Evolutionary conservation across 306 rosid species (phyloP), one percentile per base, ranked within the genome.

Genomic region (Prunus fruticosa): DNA sequence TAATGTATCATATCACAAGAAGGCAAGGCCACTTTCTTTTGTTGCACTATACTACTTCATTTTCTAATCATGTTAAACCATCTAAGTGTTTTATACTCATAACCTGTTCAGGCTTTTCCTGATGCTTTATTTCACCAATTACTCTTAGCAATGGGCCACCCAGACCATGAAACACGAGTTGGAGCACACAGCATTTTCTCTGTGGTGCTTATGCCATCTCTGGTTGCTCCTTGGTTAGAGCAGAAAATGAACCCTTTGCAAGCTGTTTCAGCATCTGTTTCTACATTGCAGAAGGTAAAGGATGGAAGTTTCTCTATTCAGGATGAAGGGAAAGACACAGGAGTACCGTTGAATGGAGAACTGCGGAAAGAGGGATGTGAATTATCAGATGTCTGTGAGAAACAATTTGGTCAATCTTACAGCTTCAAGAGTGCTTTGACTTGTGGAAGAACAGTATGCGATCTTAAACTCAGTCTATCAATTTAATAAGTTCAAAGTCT

Each of bases 41-140:
- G 74, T 47, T 63, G 64, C 76, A 61, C 70, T 12, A 22, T 69
- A 60, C 72, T 62, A 74, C 76, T 56, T 27, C 60, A 62, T 82
- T 65, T 69, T 58, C 38, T 65, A 41, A 32, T 81, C 57, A n/a
- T 53, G 62, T 81, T 43, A 32, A 76, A 81, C 47, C 76, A 23
- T 80, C 79, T 73, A 67, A 80, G 38, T 45, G 60, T 76, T 27
- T 61, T 79, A 34, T 14, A 82, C 76, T 38, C 34, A 3, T 69
- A 45, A 41, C 20, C 69, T 69, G 49, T 82, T 86, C 88, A 95
- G 99, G 88, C 89, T 78, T 95, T 95, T 77, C 99, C 99, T 72
- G 97, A 92, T 82, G 95, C 93, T 41, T 87, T 95, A 79, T 90
- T 92, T 88, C 97, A 95, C 86, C 99, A 92, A 75, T 76, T 95